Evolutionary conservation across 2,329 filamentous ascomycete species (phyloP).

Genomic region (Aspergillus tamarii): DNA sequence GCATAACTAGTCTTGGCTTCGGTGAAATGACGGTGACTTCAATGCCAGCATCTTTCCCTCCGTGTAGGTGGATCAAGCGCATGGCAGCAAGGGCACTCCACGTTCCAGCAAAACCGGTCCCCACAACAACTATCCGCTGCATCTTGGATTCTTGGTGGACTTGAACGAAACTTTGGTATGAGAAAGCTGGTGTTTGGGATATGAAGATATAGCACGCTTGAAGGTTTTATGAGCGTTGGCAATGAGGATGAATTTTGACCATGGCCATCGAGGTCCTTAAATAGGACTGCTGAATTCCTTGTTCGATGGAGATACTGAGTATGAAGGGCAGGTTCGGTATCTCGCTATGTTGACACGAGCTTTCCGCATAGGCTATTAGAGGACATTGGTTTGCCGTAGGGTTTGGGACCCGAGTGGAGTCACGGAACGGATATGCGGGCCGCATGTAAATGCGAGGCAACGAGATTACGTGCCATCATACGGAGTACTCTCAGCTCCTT

Average conservation of each 20-base stretch:
- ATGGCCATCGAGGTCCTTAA: neutral
- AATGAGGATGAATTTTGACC: neutral
- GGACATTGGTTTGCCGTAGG: neutral
- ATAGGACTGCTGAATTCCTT: neutral
- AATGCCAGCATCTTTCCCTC: conserved; percentile 21
- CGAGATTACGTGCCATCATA: neutral
- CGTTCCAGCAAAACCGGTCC: conserved; percentile 42
- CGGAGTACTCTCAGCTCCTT: too few relatives aligned
- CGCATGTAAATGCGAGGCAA: too few relatives aligned
- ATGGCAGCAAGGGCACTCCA: conserved; percentile 43
- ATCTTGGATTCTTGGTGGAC: neutral
- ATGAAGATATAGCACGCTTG: neutral
- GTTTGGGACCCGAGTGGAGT: neutral
- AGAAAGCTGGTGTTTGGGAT: neutral
- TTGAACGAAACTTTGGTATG: conserved; percentile 1
- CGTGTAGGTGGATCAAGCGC: conserved; percentile 32
- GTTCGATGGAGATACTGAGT: neutral
- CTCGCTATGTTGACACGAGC: neutral
- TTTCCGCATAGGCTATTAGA: neutral
- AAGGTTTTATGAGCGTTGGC: neutral
- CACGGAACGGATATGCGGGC: too few relatives aligned
- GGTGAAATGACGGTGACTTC: conserved; percentile 40
- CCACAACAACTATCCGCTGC: conserved; percentile 30
- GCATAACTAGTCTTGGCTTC: conserved; percentile 35
- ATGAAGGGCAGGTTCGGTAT: neutral